phyloP scores from a whole-genome alignment of 2,329 filamentous ascomycete species.

The Amylocarpus encephaloides region DNA sequence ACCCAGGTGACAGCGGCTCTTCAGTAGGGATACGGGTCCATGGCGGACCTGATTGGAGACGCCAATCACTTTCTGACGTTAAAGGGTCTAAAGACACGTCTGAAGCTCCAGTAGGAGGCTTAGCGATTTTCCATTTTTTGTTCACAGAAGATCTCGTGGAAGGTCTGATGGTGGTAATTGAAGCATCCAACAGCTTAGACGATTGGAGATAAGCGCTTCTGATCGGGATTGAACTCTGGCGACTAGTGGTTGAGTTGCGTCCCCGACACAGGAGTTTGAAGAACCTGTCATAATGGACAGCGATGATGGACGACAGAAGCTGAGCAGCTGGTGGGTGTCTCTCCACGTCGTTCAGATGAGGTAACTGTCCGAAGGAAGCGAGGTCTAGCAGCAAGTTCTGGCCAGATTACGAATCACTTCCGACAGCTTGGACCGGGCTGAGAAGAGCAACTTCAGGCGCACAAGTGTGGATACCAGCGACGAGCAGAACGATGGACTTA shows the following conservation, averaged over 20 bases:
- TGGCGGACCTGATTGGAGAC: not conserved
- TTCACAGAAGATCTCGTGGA: not conserved
- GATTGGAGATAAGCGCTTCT: not conserved
- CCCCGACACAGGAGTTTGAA: not conserved
- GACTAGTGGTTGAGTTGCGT: not conserved
- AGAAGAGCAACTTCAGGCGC: too few relatives aligned
- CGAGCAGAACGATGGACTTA: too few relatives aligned
- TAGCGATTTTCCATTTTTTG: not conserved
- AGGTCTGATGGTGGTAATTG: not conserved
- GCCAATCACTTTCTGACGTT: not conserved
- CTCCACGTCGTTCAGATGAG: too few relatives aligned
- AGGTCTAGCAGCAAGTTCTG: too few relatives aligned
- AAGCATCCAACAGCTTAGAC: not conserved
- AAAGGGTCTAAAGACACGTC: not conserved
- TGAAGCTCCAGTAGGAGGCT: not conserved
- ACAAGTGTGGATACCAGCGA: too few relatives aligned
- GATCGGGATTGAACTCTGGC: not conserved
- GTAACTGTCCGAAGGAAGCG: too few relatives aligned
- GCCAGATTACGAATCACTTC: too few relatives aligned
- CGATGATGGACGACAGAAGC: too few relatives aligned
- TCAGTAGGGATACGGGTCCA: conserved; percentile 1
- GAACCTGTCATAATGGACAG: not conserved
- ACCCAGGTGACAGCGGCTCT: conserved; percentile 3
- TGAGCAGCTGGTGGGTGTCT: too few relatives aligned
- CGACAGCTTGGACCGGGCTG: too few relatives aligned